A percentile compares a stretch with the other conserved stretches of the same genome.
phyloP scores from a whole-genome alignment of 1,284 basidiomycete genomes.

The Gomphus bonarii region DNA sequence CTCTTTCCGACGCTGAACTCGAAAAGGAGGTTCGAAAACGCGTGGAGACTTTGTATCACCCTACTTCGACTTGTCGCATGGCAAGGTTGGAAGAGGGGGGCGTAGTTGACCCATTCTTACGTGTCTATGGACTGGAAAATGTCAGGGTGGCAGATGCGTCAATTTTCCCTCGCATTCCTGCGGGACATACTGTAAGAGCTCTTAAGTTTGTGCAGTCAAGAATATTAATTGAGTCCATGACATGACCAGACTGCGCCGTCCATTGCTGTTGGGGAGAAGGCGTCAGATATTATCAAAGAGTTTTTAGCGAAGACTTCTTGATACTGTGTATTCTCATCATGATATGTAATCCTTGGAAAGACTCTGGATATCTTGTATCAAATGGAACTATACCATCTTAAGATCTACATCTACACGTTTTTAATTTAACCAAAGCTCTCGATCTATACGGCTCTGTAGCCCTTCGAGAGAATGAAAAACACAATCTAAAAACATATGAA shows the following conservation, averaged over 20 bases:
- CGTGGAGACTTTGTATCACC: slow-evolving; percentile 50
- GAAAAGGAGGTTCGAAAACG: slow-evolving; percentile 31
- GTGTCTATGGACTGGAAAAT: slow-evolving; percentile 17
- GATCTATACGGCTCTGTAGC: no score
- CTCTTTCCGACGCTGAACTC: slow-evolving; percentile 33
- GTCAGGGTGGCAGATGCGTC: slow-evolving; percentile 16
- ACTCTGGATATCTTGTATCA: no score
- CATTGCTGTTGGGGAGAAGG: slow-evolving; percentile 52
- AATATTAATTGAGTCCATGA: not conserved
- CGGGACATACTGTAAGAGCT: slow-evolving; percentile 14
- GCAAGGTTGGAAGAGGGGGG: slow-evolving; percentile 29
- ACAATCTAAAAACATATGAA: no score
- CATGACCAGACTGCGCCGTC: slow-evolving; percentile 39
- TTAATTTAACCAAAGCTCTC: no score
- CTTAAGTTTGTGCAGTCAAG: not conserved
- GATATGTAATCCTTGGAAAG: no score
- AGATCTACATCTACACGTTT: no score
- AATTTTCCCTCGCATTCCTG: slow-evolving; percentile 13
- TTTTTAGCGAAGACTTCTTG: not conserved
- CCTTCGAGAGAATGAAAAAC: no score
- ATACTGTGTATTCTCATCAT: not conserved
- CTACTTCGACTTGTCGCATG: slow-evolving; percentile 50
- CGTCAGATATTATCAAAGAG: slow-evolving; percentile 46
- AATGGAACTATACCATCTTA: no score
- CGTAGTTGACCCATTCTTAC: slow-evolving; percentile 17